These are phyloP conservation scores for Fusarium duplospermum DNA, from an alignment of 2,329 filamentous ascomycete species.

Conservation along the genomic window DNA sequence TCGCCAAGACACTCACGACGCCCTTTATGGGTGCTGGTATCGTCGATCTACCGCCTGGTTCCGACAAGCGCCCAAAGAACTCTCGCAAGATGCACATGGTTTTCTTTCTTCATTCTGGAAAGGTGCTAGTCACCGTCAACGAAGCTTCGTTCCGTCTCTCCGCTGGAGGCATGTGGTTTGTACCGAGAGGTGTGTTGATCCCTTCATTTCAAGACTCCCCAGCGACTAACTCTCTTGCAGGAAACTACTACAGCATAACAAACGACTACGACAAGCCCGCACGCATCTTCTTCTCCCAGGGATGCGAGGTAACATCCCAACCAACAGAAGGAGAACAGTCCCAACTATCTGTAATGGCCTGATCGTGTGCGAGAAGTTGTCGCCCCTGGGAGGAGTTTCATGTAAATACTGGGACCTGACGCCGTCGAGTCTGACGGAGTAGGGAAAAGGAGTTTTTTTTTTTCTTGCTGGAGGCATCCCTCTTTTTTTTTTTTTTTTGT, in stretches of 20 bases:
- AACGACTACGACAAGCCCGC: constrained; percentile 81
- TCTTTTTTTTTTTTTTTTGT: neutral
- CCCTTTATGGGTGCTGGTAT: constrained; percentile 91
- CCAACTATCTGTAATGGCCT: constrained; percentile 38
- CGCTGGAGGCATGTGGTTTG: constrained; percentile 91
- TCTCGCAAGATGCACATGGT: constrained; percentile 96
- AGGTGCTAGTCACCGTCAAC: constrained; percentile 82
- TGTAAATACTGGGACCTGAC: constrained; percentile 1
- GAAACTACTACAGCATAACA: constrained; percentile 91
- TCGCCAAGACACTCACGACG: constrained; percentile 86
- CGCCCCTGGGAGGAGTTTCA: neutral
- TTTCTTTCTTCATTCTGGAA: constrained; percentile 89
- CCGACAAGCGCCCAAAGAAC: constrained; percentile 91
- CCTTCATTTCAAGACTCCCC: neutral
- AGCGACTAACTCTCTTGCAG: constrained; percentile 58
- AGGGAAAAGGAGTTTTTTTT: constrained; percentile 13
- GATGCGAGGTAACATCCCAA: constrained; percentile 67
- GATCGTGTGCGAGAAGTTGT: neutral
- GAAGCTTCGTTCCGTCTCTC: constrained; percentile 83
- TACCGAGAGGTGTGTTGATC: constrained; percentile 83
- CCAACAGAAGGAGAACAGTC: constrained; percentile 39
- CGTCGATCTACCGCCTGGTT: constrained; percentile 85
- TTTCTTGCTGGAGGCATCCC: constrained; percentile 3
- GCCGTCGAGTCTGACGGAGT: neutral
- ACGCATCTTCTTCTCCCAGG: constrained; percentile 92